phyloP scores from a whole-genome alignment of 306 rosid genomes.

The Prunus padus region DNA sequence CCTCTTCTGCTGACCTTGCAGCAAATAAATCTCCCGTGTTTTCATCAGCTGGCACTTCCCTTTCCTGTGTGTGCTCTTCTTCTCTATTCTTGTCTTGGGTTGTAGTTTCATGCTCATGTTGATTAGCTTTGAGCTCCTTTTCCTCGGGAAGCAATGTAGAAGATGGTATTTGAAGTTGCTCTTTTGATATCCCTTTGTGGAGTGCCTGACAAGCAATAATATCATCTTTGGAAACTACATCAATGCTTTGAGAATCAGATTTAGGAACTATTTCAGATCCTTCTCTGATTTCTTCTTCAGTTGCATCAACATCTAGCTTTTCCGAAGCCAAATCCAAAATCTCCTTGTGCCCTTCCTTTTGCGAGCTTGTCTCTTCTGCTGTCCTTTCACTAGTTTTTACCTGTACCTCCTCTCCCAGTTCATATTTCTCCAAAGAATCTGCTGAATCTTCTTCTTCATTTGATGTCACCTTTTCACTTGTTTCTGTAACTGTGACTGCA shows the following conservation, averaged over 20 bases:
- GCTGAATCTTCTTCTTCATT: constrained; percentile 18
- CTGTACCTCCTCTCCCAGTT: constrained; percentile 7
- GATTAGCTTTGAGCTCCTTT: constrained; percentile 1
- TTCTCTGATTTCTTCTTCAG: constrained; percentile 25
- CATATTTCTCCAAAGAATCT: constrained; percentile 8
- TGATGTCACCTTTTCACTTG: constrained; percentile 1
- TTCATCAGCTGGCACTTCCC: constrained; percentile 1
- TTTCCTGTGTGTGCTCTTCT: constrained; percentile 4
- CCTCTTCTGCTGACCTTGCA: constrained; percentile 10
- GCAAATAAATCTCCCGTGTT: constrained; percentile 1
- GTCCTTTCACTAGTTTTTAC: constrained; percentile 8
- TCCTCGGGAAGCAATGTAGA: constrained; percentile 3
- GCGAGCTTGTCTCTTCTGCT: constrained; percentile 22
- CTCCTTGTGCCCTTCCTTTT: constrained; percentile 14
- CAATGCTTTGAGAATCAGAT: constrained; percentile 10
- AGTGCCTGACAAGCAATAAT: constrained; percentile 9
- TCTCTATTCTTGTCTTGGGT: constrained; percentile 4
- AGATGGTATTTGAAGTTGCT: constrained; percentile 19
- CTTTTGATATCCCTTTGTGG: background rate
- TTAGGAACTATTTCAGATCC: background rate
- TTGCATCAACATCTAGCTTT: constrained; percentile 13
- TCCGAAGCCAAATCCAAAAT: constrained; percentile 12
- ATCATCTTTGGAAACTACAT: background rate
- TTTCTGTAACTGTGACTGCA: constrained; percentile 8
- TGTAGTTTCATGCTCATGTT: constrained; percentile 18